These are phyloP conservation scores for Priceomyces fermenticarens DNA, from an alignment of 805 yeast genomes.

Conservation along the genomic window DNA sequence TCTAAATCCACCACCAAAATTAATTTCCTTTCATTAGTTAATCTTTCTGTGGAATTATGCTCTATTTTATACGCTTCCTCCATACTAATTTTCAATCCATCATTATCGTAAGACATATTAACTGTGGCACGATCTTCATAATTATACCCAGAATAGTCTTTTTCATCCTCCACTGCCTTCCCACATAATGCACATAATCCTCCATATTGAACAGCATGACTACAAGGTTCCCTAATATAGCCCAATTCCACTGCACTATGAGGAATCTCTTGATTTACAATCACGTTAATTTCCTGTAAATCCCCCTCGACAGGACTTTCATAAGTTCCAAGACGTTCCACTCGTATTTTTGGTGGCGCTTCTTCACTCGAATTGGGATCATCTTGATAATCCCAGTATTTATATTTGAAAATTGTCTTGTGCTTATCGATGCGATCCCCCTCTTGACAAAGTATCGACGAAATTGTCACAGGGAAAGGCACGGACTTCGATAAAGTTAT, in stretches of 20 bases:
- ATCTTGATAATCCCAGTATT: conserved; percentile 64
- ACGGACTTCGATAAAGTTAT: conserved; percentile 58
- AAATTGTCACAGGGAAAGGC: conserved; percentile 66
- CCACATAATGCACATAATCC: conserved; percentile 96
- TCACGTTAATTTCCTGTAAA: conserved; percentile 48
- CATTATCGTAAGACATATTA: conserved; percentile 84
- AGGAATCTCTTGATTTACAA: conserved; percentile 59
- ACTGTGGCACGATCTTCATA: conserved; percentile 77
- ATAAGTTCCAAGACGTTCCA: conserved; percentile 70
- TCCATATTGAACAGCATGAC: conserved; percentile 90
- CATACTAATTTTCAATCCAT: conserved; percentile 77
- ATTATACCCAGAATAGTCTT: conserved; percentile 70
- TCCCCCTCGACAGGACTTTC: conserved; percentile 83
- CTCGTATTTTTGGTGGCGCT: conserved; percentile 45
- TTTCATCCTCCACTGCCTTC: conserved; percentile 60
- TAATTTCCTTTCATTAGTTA: conserved; percentile 62
- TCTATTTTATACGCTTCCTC: conserved; percentile 88
- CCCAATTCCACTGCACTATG: conserved; percentile 46
- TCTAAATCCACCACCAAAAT: conserved; percentile 94
- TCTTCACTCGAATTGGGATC: conserved; percentile 47
- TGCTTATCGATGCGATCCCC: conserved; percentile 52
- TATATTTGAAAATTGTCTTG: conserved; percentile 55
- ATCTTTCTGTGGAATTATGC: conserved; percentile 55
- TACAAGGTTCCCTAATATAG: conserved; percentile 73
- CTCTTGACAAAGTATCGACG: conserved; percentile 42